phyloP scores from a whole-genome alignment of 768 basidiomycete species.

The Leccinum subgranulosum region DNA sequence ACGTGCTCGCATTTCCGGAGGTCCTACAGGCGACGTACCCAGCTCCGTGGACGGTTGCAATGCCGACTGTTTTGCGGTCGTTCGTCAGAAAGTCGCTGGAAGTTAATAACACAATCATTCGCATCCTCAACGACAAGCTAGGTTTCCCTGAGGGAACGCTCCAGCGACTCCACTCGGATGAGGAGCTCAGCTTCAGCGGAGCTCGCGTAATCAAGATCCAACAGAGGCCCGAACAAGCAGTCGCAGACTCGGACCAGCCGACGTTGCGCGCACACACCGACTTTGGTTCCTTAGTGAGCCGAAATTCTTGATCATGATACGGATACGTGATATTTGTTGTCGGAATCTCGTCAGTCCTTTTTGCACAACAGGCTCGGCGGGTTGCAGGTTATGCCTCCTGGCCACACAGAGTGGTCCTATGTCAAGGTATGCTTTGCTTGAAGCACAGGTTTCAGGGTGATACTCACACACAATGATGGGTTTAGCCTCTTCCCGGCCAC shows the following conservation, averaged over 20 bases:
- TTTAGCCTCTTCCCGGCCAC: neutral
- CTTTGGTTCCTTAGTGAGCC: too few relatives aligned
- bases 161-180: constrained; percentile 37
- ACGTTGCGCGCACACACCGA: constrained; percentile 26
- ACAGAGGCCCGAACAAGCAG: constrained; percentile 20
- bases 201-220: constrained; percentile 52
- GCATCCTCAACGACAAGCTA: constrained; percentile 21
- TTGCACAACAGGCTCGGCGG: too few relatives aligned
- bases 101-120: constrained; percentile 50
- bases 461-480: too few relatives aligned
- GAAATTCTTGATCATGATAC: too few relatives aligned
- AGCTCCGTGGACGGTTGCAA: constrained; percentile 44
- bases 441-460: too few relatives aligned
- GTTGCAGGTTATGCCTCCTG: too few relatives aligned
- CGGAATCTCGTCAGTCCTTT: too few relatives aligned
- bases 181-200: constrained; percentile 56
- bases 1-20: constrained; percentile 57
- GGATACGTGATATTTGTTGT: too few relatives aligned
- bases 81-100: constrained; percentile 58
- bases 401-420: too few relatives aligned
- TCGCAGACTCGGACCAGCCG: constrained; percentile 16
- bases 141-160: constrained; percentile 49
- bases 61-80: constrained; percentile 46
- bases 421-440: too few relatives aligned
- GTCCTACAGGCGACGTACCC: constrained; percentile 58